phyloP scores from a whole-genome alignment of 2,329 filamentous ascomycete genomes.

The Didymella keratinophila region DNA sequence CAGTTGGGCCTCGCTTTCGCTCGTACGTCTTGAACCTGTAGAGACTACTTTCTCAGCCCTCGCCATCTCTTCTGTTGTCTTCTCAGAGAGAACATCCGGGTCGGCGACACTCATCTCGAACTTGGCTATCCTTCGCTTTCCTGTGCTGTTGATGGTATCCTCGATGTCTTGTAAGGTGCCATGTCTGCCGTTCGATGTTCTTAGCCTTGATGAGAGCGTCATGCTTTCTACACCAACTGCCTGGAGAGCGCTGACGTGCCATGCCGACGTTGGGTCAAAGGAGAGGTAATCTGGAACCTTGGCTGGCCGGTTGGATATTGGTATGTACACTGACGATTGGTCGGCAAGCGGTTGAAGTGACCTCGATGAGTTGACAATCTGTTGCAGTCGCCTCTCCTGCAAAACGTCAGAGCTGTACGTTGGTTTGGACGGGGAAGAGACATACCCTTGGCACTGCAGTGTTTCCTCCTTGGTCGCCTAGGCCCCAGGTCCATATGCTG shows the following conservation, averaged over 20 bases:
- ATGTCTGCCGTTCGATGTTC: slow-evolving; percentile 51
- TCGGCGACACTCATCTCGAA: slow-evolving; percentile 71
- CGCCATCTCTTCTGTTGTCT: slow-evolving; percentile 26
- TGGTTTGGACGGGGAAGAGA: neutral
- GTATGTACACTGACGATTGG: slow-evolving; percentile 79
- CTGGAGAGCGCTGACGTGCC: slow-evolving; percentile 82
- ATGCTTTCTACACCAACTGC: slow-evolving; percentile 79
- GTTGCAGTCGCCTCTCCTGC: slow-evolving; percentile 68
- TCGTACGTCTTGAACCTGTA: slow-evolving; percentile 31
- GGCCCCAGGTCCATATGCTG: slow-evolving; percentile 84
- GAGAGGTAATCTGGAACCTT: slow-evolving; percentile 65
- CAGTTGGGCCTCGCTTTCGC: slow-evolving; percentile 30
- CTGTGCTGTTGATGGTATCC: slow-evolving; percentile 73
- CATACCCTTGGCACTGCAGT: slow-evolving; percentile 50
- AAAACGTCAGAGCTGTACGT: slow-evolving; percentile 21
- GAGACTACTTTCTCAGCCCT: slow-evolving; percentile 38
- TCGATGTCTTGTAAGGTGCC: slow-evolving; percentile 69
- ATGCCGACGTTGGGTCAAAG: slow-evolving; percentile 71
- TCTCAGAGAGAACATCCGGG: slow-evolving; percentile 43
- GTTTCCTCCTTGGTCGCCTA: slow-evolving; percentile 65
- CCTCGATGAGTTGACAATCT: slow-evolving; percentile 76
- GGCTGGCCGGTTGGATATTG: slow-evolving; percentile 68
- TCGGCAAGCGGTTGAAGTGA: slow-evolving; percentile 73
- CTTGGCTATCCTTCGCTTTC: slow-evolving; percentile 80
- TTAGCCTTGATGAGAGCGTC: slow-evolving; percentile 77